Conservation (phyloP, 805 yeast species). For the Wickerhamomyces chaumierensis region DNA sequence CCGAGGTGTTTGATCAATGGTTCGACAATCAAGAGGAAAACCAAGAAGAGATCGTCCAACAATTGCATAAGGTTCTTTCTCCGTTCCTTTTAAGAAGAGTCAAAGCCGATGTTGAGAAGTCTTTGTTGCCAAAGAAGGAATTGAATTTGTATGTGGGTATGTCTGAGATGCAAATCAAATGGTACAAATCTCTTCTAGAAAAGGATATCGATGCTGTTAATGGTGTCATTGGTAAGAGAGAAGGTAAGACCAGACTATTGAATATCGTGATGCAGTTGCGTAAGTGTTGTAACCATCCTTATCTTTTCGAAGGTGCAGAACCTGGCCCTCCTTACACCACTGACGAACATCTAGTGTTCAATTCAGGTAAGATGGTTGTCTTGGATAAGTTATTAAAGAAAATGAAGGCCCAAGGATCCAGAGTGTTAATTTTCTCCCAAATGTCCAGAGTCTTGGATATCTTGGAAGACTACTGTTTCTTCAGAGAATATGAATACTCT, state of each 20-base stretch:
- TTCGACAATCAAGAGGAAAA: constrained; percentile 50
- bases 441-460: constrained; percentile 88
- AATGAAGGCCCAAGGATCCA: constrained; percentile 64
- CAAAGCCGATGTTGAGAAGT: constrained; percentile 86
- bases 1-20: constrained; percentile 87
- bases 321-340: constrained; percentile 98
- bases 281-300: constrained; percentile 96
- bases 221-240: constrained; percentile 90
- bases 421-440: constrained; percentile 87
- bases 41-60: constrained; percentile 79
- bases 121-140: constrained; percentile 84
- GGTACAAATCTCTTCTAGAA: constrained; percentile 84
- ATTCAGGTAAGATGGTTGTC: constrained; percentile 85
- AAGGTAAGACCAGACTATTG: constrained; percentile 79
- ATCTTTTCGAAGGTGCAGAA: constrained; percentile 96
- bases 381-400: constrained; percentile 73
- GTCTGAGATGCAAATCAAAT: constrained; percentile 88
- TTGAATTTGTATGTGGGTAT: constrained; percentile 83
- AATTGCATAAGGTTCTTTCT: constrained; percentile 74
- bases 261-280: constrained; percentile 95
- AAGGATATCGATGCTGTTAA: constrained; percentile 94
- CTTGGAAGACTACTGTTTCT: constrained; percentile 81
- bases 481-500: constrained; percentile 77
- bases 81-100: constrained; percentile 87
- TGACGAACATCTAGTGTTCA: constrained; percentile 85